Base-by-base conservation (phyloP, 2,329 filamentous ascomycete genomes). In the Colletotrichum sp. region DNA sequence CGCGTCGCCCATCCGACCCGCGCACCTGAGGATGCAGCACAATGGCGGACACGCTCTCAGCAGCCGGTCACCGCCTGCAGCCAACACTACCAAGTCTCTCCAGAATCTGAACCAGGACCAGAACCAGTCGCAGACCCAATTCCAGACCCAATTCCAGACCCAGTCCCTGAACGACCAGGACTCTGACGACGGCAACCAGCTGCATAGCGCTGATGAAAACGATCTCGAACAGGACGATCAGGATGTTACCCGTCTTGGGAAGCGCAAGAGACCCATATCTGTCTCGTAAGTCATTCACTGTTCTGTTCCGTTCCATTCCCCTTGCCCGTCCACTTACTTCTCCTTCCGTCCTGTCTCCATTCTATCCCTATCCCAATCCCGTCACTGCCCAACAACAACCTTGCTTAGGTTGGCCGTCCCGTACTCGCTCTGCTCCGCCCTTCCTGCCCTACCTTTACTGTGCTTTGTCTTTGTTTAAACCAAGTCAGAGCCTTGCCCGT, bases 261-360 rank as follows among this genome's bases (percentile, higher is more conserved):
- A 93, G 83, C 89, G 91, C 77, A 93, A 92, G 82, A 87, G 91
- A 75, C 90, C 90, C 75, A 87, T 92, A 66, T 92, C 90, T 75
- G 90, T 92, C 76, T 92, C 90, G 90, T 92, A 88, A 80, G 87
- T 87, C 67, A 30, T 77, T 28, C n/a, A 26, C 52, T 77, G 34
- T 75, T 66, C 36, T 74, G 66, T 75, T n/a, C 66, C 28, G 69
- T 52, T 63, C 67, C 60, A 73, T 70, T 57, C 60, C 34, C 70
- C 18, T 63, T 34, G 9, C 60, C 44, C n/a, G 44, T 52, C 44
- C 44, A 52, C 44, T 48, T 48, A n/a, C 18, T 52, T 52, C 44
- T 52, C 44, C n/a, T 52, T 52, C 44, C n/a, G 44, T 52, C 44
- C n/a, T 52, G 44, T 52, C 44, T 32, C 32, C 64, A 24, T 72